Base-by-base conservation (phyloP, 257 asterid species). In the Coffea eugenioides region DNA sequence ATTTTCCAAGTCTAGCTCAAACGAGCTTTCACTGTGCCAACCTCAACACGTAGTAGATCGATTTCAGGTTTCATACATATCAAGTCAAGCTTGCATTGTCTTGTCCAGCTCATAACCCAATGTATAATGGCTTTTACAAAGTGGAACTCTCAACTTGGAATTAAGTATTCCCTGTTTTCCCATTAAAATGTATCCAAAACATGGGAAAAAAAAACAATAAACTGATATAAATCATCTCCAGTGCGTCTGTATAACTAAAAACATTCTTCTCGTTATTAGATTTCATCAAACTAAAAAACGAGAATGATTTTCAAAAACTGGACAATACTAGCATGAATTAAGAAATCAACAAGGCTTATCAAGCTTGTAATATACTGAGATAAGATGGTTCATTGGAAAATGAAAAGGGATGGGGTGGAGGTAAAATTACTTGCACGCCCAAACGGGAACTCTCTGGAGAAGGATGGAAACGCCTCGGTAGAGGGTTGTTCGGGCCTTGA, bases 351-450 rank as follows among this genome's bases (percentile, higher is more conserved):
- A 8, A 8, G 54, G 54, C 3, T 49, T 49, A 10, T 49, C 54
- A 49, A 49, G 51, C 12, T 48, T 48, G 4, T 48, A 39, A 39
- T 39, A 39, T 39, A 39, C 43, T 48, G 1, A 10, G 8, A 10
- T 6, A 48, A 48, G 8, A 48, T 48, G 1, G 51, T 49, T 49
- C 54, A 49, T 49, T 49, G 64, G n/a, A 18, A 18, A 15, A 57
- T 15, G 4, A 57, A 5, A 18, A 20, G 8, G 21, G 21, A 12
- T 8, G 12, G 34, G 13, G 67, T 21, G 56, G 61, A 71, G 23
- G 74, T 25, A 82, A 34, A 87, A 78, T 89, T 89, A 95, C 99
- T 90, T 92, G 99, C 99, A 95, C 70, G 93, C 83, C 96, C 92
- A 93, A 43, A 88, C 27, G 56, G 97, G 98, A 79, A 91, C 6